A percentile compares a stretch with the other conserved stretches of the same genome.
These are phyloP conservation scores for Mycena rosella DNA, from an alignment of 768 basidiomycete genomes.

Conservation along the genomic window DNA sequence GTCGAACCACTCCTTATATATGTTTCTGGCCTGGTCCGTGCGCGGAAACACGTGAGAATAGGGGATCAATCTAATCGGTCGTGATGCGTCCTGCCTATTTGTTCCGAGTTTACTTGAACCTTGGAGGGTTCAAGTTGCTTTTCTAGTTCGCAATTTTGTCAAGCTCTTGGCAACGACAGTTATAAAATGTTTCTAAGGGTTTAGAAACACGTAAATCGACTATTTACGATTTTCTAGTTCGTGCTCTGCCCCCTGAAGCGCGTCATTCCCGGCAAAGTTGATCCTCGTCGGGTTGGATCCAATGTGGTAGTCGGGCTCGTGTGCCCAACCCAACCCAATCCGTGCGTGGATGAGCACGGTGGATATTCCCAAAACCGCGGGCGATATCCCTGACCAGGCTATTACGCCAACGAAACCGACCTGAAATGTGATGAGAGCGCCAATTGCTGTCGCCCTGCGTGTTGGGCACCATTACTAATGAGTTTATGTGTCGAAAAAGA, in stretches of 20 bases:
- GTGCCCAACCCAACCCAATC: background rate
- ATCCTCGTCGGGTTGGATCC: background rate
- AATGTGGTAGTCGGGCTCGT: background rate
- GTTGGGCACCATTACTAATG: background rate
- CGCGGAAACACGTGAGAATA: too few relatives aligned
- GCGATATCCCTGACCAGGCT: background rate
- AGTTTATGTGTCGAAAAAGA: background rate
- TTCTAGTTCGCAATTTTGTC: too few relatives aligned
- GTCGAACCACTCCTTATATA: background rate
- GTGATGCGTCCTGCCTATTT: too few relatives aligned
- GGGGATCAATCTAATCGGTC: too few relatives aligned
- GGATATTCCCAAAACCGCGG: background rate
- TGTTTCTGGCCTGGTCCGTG: too few relatives aligned
- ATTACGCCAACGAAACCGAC: background rate
- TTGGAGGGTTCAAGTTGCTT: too few relatives aligned
- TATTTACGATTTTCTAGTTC: background rate
- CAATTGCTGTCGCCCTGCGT: background rate
- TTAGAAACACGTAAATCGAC: too few relatives aligned
- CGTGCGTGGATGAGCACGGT: background rate
- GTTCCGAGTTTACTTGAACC: too few relatives aligned
- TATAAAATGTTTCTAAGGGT: too few relatives aligned
- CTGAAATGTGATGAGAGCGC: slow-evolving; percentile 4
- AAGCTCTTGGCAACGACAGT: too few relatives aligned
- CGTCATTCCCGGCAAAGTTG: background rate
- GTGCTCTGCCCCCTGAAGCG: background rate